A percentile compares a stretch with the other conserved stretches of the same genome.
Evolutionary conservation across 768 basidiomycete species (phyloP).

Genomic region (Psilocybe subaeruginosa): DNA sequence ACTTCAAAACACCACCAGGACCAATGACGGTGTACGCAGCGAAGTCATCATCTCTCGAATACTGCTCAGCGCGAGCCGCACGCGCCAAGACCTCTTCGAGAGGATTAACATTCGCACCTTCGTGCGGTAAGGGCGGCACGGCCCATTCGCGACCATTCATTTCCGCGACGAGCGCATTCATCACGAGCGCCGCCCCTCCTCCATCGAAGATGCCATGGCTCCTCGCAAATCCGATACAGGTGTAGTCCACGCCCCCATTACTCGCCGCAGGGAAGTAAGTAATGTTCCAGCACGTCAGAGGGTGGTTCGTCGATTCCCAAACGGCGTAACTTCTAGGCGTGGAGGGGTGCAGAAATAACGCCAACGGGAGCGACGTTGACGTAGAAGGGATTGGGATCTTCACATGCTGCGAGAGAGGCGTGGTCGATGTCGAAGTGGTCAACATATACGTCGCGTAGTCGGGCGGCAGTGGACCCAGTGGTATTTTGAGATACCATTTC

Average conservation of each 20-base stretch:
- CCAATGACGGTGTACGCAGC: constrained; percentile 32
- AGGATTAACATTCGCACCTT: constrained; percentile 35
- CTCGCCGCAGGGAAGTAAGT: constrained; percentile 39
- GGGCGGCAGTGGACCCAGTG: constrained; percentile 34
- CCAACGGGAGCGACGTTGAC: constrained; percentile 37
- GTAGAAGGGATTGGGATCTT: constrained; percentile 32
- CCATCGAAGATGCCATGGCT: constrained; percentile 48
- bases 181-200: constrained; percentile 37
- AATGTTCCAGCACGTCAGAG: constrained; percentile 48
- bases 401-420: constrained; percentile 39
- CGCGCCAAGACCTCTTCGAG: constrained; percentile 32
- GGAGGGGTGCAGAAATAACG: constrained; percentile 39
- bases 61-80: constrained; percentile 12
- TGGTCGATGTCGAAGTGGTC: constrained; percentile 34
- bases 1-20: constrained; percentile 29
- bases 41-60: constrained; percentile 15
- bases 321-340: constrained; percentile 38
- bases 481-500: constrained; percentile 39
- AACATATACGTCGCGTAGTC: constrained; percentile 39
- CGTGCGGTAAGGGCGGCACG: constrained; percentile 33
- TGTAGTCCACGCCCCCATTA: constrained; percentile 31
- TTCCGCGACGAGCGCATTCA: constrained; percentile 42
- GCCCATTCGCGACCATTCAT: constrained; percentile 38
- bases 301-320: constrained; percentile 36
- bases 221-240: constrained; percentile 43